Conservation (phyloP, 306 rosid species). For the Vigna unguiculata region DNA sequence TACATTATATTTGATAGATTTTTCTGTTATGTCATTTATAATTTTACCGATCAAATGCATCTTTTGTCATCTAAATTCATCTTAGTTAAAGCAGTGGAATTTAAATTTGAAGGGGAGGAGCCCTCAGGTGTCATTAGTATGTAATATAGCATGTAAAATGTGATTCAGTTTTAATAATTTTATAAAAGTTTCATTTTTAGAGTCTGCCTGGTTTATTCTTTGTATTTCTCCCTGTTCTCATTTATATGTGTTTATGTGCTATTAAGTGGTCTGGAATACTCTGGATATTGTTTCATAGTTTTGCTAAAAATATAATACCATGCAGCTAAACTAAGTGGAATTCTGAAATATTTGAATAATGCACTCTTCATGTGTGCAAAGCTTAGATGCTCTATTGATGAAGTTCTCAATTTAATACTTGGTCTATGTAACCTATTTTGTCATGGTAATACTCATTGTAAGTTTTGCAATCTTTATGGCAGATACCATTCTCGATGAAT, state of each 20-base stretch:
- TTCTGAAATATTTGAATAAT: slow-evolving; percentile 8
- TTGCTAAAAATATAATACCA: slow-evolving; percentile 29
- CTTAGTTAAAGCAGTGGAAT: slow-evolving; percentile 6
- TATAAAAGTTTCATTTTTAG: background rate
- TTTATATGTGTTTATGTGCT: slow-evolving; percentile 3
- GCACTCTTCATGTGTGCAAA: background rate
- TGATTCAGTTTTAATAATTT: background rate
- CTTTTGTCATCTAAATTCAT: slow-evolving; percentile 14
- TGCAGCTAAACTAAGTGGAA: slow-evolving; percentile 9
- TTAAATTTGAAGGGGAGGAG: slow-evolving; percentile 23
- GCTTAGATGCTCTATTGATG: background rate
- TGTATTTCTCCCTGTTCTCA: background rate
- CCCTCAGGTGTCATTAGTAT: background rate
- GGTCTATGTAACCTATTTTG: slow-evolving; percentile 27
- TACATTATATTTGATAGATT: background rate
- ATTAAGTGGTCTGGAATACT: slow-evolving; percentile 26
- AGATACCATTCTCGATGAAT: slow-evolving; percentile 84
- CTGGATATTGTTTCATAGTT: slow-evolving; percentile 28
- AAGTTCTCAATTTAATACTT: slow-evolving; percentile 20
- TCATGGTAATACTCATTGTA: slow-evolving; percentile 20
- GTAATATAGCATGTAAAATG: background rate
- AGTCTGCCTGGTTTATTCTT: background rate
- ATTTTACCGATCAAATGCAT: background rate
- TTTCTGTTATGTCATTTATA: background rate
- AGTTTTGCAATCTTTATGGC: slow-evolving; percentile 43